Evolutionary conservation across 345 rosid genomes (phyloP).

Genomic region (Eucalyptus melliodora): DNA sequence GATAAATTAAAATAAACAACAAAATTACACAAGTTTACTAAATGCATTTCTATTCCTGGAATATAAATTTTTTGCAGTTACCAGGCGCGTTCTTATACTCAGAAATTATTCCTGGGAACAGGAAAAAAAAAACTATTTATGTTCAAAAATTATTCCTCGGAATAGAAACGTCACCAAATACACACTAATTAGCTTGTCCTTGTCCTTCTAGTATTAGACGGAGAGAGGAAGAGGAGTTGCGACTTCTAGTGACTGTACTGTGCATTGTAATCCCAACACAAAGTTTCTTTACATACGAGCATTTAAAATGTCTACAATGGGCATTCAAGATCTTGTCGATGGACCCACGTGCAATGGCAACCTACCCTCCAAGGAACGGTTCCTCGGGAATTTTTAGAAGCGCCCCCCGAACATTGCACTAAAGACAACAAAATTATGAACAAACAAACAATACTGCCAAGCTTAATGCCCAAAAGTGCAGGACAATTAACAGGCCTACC

Average conservation of each 20-base stretch:
- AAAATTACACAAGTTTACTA: too few species aligned
- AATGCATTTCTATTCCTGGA: too few species aligned
- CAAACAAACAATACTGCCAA: background rate
- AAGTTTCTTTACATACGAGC: background rate
- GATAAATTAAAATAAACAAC: too few species aligned
- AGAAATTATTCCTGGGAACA: fast-evolving
- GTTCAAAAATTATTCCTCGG: too few species aligned
- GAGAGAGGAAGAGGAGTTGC: too few species aligned
- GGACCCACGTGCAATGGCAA: background rate
- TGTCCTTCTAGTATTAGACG: too few species aligned
- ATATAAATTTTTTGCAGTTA: too few species aligned
- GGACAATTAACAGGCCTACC: background rate
- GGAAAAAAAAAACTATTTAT: too few species aligned
- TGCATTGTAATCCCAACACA: background rate
- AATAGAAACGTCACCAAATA: too few species aligned
- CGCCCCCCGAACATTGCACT: background rate
- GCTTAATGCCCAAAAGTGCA: background rate
- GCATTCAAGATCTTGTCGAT: background rate
- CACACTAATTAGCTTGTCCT: too few species aligned
- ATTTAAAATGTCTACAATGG: background rate
- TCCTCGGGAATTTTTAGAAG: background rate
- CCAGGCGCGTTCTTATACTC: too few species aligned
- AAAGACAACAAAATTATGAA: background rate
- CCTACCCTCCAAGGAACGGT: background rate
- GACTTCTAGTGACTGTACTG: too few species aligned